These are phyloP conservation scores for Pseudogymnoascus sp. DNA, from an alignment of 2,329 filamentous ascomycete species.

Conservation along the genomic window DNA sequence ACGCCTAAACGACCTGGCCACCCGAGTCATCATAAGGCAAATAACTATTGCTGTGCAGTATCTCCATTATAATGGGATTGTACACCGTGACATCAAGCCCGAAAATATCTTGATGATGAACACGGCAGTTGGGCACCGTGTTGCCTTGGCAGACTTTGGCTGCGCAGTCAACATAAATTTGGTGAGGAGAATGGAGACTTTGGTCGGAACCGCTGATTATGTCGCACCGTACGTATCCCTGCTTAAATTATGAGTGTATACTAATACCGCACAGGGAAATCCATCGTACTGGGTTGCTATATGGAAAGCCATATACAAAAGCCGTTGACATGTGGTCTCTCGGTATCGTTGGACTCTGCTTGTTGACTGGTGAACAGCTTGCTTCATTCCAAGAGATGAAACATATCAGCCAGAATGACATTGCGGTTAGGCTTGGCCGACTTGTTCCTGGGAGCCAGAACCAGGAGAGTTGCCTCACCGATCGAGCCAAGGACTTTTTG, in stretches of 20 bases:
- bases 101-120: conserved; percentile 29
- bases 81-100: conserved; percentile 28
- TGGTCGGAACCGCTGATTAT: conserved; percentile 26
- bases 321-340: conserved; percentile 28
- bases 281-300: conserved; percentile 20
- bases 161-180: conserved; percentile 21
- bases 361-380: conserved; percentile 22
- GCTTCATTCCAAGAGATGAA: conserved; percentile 17
- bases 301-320: conserved; percentile 24
- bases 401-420: background rate
- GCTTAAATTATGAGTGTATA: background rate
- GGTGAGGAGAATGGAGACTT: conserved; percentile 23
- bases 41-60: conserved; percentile 25
- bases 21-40: conserved; percentile 26
- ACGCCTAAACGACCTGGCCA: conserved; percentile 21
- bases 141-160: conserved; percentile 29
- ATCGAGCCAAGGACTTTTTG: conserved; percentile 29
- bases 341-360: conserved; percentile 22
- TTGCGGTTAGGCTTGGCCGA: background rate
- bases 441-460: background rate
- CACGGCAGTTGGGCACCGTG: conserved; percentile 24
- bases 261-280: background rate
- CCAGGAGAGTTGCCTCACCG: conserved; percentile 19
- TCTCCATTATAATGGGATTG: conserved; percentile 25
- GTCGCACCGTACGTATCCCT: conserved; percentile 25